A percentile compares a stretch with the other conserved stretches of the same genome.
Conservation (phyloP, 2,329 filamentous ascomycete genomes). For the Penicillium sp. region DNA sequence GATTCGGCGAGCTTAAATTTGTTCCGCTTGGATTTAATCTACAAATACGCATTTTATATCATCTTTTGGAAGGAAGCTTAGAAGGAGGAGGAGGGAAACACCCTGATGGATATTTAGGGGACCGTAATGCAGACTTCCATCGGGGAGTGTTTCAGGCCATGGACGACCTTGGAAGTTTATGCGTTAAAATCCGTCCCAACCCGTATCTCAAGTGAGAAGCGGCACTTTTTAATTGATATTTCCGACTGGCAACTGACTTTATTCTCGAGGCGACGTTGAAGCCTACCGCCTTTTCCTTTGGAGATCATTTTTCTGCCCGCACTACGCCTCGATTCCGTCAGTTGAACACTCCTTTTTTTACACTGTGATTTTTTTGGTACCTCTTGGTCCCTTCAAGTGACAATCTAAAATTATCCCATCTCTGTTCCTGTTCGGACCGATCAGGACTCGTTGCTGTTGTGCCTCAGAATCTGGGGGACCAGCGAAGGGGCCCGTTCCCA, state of each 20-base stretch:
- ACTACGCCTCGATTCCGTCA: not conserved
- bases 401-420: not conserved
- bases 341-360: not conserved
- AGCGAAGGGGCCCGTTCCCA: conserved; percentile 23
- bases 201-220: not conserved
- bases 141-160: no score
- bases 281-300: not conserved
- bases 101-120: no score
- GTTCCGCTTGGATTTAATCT: not conserved
- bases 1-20: no score
- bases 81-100: no score
- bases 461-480: conserved; percentile 15
- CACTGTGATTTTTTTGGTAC: not conserved
- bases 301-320: conserved; percentile 1
- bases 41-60: not conserved
- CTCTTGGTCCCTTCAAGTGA: not conserved
- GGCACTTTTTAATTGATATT: not conserved
- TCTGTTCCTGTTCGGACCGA: not conserved
- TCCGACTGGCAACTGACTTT: not conserved
- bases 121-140: no score
- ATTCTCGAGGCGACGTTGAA: not conserved
- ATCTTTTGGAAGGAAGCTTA: not conserved
- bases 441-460: conserved; percentile 5
- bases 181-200: no score
- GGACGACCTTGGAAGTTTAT: no score